phyloP scores from a whole-genome alignment of 2,329 filamentous ascomycete genomes.

The Fusarium sp. region DNA sequence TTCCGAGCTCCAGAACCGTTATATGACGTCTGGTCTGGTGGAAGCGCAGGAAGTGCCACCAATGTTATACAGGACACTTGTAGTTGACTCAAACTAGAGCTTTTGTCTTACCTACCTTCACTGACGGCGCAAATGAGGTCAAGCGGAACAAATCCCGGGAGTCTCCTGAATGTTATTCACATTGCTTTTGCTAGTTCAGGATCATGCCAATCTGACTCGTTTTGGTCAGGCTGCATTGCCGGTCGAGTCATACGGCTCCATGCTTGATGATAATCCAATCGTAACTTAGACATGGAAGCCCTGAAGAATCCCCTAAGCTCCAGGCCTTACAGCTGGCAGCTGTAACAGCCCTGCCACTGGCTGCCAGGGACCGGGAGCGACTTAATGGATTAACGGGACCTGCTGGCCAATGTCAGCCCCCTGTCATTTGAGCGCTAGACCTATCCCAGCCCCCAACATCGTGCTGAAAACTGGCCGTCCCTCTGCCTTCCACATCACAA shows the following conservation, averaged over 20 bases:
- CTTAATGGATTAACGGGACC: background rate
- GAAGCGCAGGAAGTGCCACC: background rate
- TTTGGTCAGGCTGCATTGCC: slow-evolving; percentile 12
- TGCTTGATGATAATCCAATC: slow-evolving; percentile 1
- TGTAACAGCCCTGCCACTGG: slow-evolving; percentile 36
- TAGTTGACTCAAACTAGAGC: background rate
- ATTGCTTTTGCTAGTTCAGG: background rate
- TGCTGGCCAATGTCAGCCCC: slow-evolving; percentile 8
- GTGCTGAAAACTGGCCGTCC: slow-evolving; percentile 27
- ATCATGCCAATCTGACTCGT: background rate
- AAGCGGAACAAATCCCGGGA: background rate
- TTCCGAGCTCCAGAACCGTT: background rate
- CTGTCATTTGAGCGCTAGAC: slow-evolving; percentile 49
- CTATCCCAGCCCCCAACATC: slow-evolving; percentile 44
- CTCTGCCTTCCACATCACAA: slow-evolving; percentile 48
- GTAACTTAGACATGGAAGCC: background rate
- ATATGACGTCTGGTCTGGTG: background rate
- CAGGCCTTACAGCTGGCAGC: slow-evolving; percentile 32
- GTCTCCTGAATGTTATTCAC: background rate
- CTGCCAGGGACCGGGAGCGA: slow-evolving; percentile 26
- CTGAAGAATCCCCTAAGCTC: slow-evolving; percentile 29
- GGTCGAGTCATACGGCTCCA: slow-evolving; percentile 39
- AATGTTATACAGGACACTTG: background rate
- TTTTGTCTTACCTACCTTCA: background rate
- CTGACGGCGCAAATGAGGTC: background rate